phyloP scores from a whole-genome alignment of 371 early-diverging fungal species.

The Zancudomyces culisetae region DNA sequence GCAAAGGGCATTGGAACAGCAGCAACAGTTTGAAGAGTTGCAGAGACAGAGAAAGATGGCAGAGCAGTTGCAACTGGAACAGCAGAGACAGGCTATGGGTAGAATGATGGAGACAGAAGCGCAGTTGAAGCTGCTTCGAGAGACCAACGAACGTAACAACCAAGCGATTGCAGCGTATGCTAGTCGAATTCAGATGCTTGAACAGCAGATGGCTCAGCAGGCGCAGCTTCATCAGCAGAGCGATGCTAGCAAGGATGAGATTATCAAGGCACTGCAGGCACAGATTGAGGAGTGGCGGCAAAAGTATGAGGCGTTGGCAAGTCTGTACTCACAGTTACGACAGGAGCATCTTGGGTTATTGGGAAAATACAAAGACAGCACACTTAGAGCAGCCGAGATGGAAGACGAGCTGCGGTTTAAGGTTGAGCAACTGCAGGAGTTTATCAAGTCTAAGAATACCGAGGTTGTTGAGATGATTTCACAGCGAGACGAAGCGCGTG shows the following conservation, averaged over 20 bases:
- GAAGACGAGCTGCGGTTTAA: constrained; percentile 54
- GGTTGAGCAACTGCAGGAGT: constrained; percentile 53
- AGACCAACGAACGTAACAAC: constrained; percentile 66
- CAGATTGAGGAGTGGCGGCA: constrained; percentile 41
- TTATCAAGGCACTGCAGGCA: constrained; percentile 57
- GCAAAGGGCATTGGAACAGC: constrained; percentile 38
- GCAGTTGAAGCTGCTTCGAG: constrained; percentile 50
- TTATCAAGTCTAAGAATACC: constrained; percentile 57
- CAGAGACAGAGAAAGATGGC: constrained; percentile 36
- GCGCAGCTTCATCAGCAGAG: constrained; percentile 43
- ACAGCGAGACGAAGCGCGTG: constrained; percentile 59
- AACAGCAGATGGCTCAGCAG: constrained; percentile 60
- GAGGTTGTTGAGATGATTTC: constrained; percentile 65
- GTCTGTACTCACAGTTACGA: constrained; percentile 81
- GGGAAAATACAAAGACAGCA: constrained; percentile 62
- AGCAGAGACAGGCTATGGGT: constrained; percentile 52
- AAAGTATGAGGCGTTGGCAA: constrained; percentile 53
- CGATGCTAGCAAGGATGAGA: constrained; percentile 49
- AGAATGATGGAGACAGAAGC: constrained; percentile 55
- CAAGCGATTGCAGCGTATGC: constrained; percentile 69
- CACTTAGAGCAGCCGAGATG: constrained; percentile 59
- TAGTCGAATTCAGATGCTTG: constrained; percentile 36
- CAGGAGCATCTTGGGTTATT: constrained; percentile 89
- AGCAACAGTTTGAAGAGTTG: constrained; percentile 50
- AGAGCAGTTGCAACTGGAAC: constrained; percentile 32